Evolutionary conservation across 768 basidiomycete species (phyloP).

Genomic region (Lepiota brunneoincarnata): DNA sequence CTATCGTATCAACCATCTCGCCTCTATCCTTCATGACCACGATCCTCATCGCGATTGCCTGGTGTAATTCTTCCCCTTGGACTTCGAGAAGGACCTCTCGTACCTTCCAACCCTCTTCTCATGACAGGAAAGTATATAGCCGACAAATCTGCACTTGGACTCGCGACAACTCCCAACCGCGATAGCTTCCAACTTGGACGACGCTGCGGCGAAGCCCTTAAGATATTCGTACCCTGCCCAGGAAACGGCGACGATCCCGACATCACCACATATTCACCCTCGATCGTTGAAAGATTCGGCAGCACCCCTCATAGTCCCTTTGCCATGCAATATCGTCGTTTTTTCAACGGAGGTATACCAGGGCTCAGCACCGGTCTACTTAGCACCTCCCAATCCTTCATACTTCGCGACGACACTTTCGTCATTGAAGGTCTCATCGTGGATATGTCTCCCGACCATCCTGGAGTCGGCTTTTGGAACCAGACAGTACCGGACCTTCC

Average conservation of each 20-base stretch:
- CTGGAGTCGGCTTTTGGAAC: conserved; percentile 3
- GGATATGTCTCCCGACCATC: conserved; percentile 1
- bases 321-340: neutral
- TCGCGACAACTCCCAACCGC: too few species aligned
- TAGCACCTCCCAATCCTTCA: neutral
- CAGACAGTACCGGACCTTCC: neutral
- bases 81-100: too few species aligned
- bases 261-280: neutral
- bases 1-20: too few species aligned
- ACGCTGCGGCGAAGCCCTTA: too few species aligned
- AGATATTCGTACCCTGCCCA: too few species aligned
- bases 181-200: too few species aligned
- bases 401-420: neutral
- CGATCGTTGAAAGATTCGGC: neutral
- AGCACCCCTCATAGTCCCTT: conserved; percentile 3
- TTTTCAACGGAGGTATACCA: neutral
- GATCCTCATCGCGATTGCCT: too few species aligned
- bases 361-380: neutral
- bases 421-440: neutral
- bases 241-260: conserved; percentile 4
- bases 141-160: too few species aligned
- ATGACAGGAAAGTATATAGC: too few species aligned
- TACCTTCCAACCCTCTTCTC: too few species aligned
- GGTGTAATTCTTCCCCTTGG: too few species aligned
- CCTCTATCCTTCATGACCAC: too few species aligned